Evolutionary conservation across 2,329 filamentous ascomycete species (phyloP).

Genomic region (Alternaria ethzedia): DNA sequence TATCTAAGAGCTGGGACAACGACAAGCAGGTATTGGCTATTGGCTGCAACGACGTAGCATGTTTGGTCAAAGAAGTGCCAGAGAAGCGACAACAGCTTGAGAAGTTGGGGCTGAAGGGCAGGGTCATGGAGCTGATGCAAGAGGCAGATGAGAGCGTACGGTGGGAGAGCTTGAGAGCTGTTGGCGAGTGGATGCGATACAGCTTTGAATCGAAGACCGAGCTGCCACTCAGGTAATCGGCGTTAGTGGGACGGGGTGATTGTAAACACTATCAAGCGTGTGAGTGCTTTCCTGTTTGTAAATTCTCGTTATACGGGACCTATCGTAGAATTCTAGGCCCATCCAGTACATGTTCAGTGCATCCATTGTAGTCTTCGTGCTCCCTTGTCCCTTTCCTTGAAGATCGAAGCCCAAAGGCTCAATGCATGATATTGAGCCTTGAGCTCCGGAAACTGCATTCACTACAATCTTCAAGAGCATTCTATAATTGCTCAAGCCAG

Average conservation of each 20-base stretch:
- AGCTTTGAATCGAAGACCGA: slow-evolving; percentile 52
- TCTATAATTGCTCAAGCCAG: not conserved
- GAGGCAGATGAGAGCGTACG: slow-evolving; percentile 86
- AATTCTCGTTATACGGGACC: slow-evolving; percentile 2
- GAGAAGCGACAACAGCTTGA: slow-evolving; percentile 82
- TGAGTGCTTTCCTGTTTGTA: slow-evolving; percentile 5
- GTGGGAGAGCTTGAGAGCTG: slow-evolving; percentile 89
- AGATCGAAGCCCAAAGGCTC: not conserved
- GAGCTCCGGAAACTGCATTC: not conserved
- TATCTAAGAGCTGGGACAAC: slow-evolving; percentile 82
- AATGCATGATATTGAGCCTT: not conserved
- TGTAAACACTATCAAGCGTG: not conserved
- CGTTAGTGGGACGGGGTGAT: not conserved
- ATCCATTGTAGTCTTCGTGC: not conserved
- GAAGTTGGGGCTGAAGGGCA: slow-evolving; percentile 81
- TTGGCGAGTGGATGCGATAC: slow-evolving; percentile 79
- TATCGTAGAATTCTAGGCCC: slow-evolving; percentile 1
- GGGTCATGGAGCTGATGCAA: slow-evolving; percentile 93
- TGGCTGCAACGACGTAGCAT: slow-evolving; percentile 91
- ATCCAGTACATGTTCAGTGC: slow-evolving; percentile 3
- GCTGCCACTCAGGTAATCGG: slow-evolving; percentile 35
- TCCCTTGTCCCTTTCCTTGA: not conserved
- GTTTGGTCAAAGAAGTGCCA: slow-evolving; percentile 84
- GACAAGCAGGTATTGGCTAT: slow-evolving; percentile 87
- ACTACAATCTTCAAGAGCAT: not conserved